Conservation (phyloP, 495 filamentous ascomycete species). For the Penicillium waksmanii region DNA sequence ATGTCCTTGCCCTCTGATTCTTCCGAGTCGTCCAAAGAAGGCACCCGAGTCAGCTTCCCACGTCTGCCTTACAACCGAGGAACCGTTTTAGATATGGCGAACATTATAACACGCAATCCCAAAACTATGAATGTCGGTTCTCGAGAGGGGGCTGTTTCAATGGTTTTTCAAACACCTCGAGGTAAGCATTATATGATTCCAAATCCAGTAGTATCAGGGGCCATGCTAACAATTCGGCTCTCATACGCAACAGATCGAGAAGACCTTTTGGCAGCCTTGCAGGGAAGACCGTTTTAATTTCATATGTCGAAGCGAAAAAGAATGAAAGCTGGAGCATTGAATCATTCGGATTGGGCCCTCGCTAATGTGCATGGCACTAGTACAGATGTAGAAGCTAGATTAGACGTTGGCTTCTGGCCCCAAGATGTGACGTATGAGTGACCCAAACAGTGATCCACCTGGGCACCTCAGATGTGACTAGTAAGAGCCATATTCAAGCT, state of each 20-base stretch:
- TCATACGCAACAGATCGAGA: not conserved
- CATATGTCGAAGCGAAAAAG: not conserved
- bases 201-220: not conserved
- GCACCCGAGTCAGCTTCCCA: constrained; percentile 30
- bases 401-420: too few relatives aligned
- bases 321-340: not conserved
- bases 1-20: constrained; percentile 21
- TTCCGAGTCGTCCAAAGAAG: constrained; percentile 26
- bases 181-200: constrained; percentile 22
- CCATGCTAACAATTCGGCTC: not conserved
- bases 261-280: not conserved
- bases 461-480: too few relatives aligned
- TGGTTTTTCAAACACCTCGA: constrained; percentile 31
- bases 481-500: too few relatives aligned
- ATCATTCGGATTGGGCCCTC: too few relatives aligned
- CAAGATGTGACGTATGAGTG: too few relatives aligned
- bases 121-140: constrained; percentile 26
- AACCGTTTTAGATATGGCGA: constrained; percentile 39
- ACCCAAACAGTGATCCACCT: too few relatives aligned
- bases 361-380: too few relatives aligned
- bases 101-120: constrained; percentile 33
- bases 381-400: too few relatives aligned
- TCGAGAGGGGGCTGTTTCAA: constrained; percentile 35
- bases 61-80: constrained; percentile 31
- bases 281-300: not conserved